Evolutionary conservation across 306 rosid species (phyloP).

Genomic region (Acacia melanoxylon): DNA sequence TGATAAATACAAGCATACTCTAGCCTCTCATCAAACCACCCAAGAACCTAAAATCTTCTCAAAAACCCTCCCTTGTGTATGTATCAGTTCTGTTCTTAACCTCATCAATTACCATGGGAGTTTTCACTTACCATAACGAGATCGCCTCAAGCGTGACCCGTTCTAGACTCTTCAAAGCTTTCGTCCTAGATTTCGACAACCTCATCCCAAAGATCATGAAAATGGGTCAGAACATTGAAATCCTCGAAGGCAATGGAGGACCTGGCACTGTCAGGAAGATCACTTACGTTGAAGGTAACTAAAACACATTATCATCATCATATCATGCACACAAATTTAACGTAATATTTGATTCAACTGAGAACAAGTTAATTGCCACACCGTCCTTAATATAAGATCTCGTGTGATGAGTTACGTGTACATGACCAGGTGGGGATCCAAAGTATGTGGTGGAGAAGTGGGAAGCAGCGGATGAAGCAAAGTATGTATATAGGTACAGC

Average conservation of each 20-base stretch:
- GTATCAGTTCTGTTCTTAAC: too few species aligned
- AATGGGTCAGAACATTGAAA: conserved; percentile 18
- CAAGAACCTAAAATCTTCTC: not conserved
- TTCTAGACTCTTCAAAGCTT: conserved; percentile 52
- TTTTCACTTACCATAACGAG: conserved; percentile 32
- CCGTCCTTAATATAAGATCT: too few species aligned
- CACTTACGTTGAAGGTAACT: conserved; percentile 17
- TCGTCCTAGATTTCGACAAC: conserved; percentile 37
- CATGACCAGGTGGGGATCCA: conserved; percentile 22
- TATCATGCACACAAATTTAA: too few species aligned
- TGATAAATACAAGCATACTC: not conserved
- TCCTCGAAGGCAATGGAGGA: conserved; percentile 53
- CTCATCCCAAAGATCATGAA: conserved; percentile 48
- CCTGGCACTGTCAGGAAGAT: conserved; percentile 63
- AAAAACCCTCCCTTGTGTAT: too few species aligned
- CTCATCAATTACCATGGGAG: conserved; percentile 44
- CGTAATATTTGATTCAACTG: too few species aligned
- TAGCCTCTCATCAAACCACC: not conserved
- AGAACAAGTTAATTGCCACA: too few species aligned
- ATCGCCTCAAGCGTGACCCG: conserved; percentile 41
- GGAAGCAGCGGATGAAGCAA: conserved; percentile 26
- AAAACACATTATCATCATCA: too few species aligned
- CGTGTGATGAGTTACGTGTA: too few species aligned
- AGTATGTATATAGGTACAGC: conserved; percentile 45
- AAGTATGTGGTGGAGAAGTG: conserved; percentile 42